A percentile compares a stretch with the other conserved stretches of the same genome.
Conservation (phyloP, 352 stramenopile genomes). For the Globisporangium apiculatum region DNA sequence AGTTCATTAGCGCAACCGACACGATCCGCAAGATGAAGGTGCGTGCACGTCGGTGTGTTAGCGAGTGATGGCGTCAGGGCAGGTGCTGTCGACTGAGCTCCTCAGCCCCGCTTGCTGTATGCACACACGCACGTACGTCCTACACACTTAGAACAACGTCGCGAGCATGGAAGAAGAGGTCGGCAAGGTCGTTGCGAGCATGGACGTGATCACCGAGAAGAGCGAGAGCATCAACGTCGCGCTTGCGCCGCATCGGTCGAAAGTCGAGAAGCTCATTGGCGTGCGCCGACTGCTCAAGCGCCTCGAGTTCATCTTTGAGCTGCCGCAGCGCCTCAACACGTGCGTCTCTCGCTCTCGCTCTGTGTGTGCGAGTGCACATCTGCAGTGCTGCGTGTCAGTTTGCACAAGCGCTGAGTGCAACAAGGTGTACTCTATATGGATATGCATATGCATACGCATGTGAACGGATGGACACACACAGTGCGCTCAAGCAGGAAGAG, state of each 20-base stretch:
- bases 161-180: slow-evolving; percentile 89
- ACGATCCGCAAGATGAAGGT: slow-evolving; percentile 96
- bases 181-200: slow-evolving; percentile 74
- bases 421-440: not conserved
- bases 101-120: not conserved
- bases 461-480: slow-evolving; percentile 9
- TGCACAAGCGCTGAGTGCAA: not conserved
- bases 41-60: not conserved
- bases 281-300: slow-evolving; percentile 93
- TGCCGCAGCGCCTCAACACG: slow-evolving; percentile 86
- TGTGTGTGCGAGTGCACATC: too few species aligned
- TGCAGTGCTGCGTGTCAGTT: too few species aligned
- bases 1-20: slow-evolving; percentile 99
- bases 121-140: not conserved
- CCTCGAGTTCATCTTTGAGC: slow-evolving; percentile 96
- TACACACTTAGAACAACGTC: slow-evolving; percentile 67
- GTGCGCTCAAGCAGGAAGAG: slow-evolving; percentile 83
- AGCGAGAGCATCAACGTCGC: slow-evolving; percentile 86
- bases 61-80: not conserved
- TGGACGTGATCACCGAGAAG: slow-evolving; percentile 85
- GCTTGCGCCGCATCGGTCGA: slow-evolving; percentile 74
- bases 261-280: slow-evolving; percentile 96
- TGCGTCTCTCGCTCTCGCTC: slow-evolving; percentile 12
- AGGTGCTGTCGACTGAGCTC: too few species aligned
- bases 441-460: not conserved